phyloP scores from a whole-genome alignment of 176 grass and related monocot genomes.

The Panicum miliaceum region DNA sequence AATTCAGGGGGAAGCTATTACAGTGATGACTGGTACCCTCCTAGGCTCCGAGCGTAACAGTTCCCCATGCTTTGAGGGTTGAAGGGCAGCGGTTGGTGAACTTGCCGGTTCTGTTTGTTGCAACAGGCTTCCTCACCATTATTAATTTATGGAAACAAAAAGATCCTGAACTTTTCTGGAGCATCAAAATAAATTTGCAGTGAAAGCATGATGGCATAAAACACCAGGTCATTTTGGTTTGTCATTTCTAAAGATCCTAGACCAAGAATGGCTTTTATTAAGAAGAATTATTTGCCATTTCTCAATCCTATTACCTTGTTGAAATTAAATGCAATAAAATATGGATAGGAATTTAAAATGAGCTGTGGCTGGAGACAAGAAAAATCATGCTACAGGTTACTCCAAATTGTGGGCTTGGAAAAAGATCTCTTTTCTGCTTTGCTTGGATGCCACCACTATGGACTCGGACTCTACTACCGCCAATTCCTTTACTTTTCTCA shows the following conservation, averaged over 20 bases:
- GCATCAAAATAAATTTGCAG: neutral
- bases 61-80: neutral
- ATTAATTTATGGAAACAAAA: neutral
- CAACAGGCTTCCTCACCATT: neutral
- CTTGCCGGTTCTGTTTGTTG: neutral
- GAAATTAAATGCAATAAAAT: neutral
- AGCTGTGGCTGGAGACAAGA: neutral
- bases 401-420: neutral
- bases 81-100: neutral
- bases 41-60: slow-evolving; percentile 51
- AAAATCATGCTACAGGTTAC: neutral
- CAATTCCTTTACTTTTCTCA: too few species aligned
- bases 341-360: neutral
- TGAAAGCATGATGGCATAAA: neutral
- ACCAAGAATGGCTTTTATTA: neutral
- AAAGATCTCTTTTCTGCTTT: too few species aligned
- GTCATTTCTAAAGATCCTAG: neutral
- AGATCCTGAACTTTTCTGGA: neutral
- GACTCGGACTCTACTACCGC: neutral
- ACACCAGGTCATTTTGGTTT: neutral
- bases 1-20: slow-evolving; percentile 62
- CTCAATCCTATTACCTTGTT: neutral
- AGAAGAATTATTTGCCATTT: neutral
- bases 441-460: neutral
- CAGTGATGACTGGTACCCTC: slow-evolving; percentile 64